Percentiles rank a stretch among this genome's conserved stretches.
These are phyloP conservation scores for Tetrahymena thermophila DNA, from an alignment of 73 alveolate species.

Conservation along the genomic window DNA sequence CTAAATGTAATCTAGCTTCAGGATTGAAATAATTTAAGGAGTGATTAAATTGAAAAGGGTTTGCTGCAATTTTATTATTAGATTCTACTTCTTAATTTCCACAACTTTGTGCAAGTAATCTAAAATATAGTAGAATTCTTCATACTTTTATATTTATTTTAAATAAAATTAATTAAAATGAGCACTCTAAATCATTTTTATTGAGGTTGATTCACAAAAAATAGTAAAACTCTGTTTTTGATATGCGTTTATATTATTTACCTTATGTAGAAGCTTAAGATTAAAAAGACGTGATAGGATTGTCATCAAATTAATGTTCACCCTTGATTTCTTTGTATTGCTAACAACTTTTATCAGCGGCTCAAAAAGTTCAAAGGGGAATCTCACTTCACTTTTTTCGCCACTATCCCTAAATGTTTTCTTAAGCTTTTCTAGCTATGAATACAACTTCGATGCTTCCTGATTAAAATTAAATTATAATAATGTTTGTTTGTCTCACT, in stretches of 20 bases:
- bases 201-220: background rate
- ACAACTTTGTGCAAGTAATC: background rate
- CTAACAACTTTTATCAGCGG: background rate
- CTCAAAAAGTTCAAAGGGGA: background rate
- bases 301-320: background rate
- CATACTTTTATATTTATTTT: background rate
- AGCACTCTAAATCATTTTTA: background rate
- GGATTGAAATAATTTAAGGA: background rate
- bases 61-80: background rate
- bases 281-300: background rate
- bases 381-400: background rate
- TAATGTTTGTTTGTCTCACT: background rate
- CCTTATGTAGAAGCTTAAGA: constrained; percentile 1
- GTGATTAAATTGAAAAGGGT: background rate
- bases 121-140: background rate
- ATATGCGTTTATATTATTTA: background rate
- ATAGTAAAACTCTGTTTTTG: background rate
- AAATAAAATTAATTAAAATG: background rate
- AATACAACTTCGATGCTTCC: background rate
- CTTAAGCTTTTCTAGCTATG: background rate
- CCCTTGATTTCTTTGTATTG: background rate
- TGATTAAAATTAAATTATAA: background rate
- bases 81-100: background rate
- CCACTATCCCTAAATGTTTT: background rate
- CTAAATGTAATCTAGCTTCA: background rate